Evolutionary conservation across 1,284 basidiomycete species (phyloP).

Genomic region (Ganoderma sp.): DNA sequence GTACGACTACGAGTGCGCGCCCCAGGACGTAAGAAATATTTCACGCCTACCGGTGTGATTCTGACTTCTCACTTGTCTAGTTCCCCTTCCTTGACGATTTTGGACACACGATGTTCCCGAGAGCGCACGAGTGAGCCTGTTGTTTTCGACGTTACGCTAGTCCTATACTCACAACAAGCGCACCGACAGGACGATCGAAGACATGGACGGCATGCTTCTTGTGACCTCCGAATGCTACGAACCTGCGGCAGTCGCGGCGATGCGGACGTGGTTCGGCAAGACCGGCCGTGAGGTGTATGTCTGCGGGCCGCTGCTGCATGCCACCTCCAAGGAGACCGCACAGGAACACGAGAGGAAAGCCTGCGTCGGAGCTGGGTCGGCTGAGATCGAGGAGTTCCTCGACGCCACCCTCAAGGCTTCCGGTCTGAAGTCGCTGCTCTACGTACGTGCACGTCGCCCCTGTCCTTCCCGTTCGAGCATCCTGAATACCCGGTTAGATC

Average conservation of each 20-base stretch:
- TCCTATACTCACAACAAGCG: background rate
- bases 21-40: slow-evolving; percentile 31
- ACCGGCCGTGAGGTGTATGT: slow-evolving; percentile 21
- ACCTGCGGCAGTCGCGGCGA: slow-evolving; percentile 26
- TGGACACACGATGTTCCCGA: slow-evolving; percentile 12
- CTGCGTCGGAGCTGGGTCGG: background rate
- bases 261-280: slow-evolving; percentile 23
- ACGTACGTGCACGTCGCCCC: slow-evolving; percentile 16
- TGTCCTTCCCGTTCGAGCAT: background rate
- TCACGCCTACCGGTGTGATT: slow-evolving; percentile 6
- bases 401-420: slow-evolving; percentile 19
- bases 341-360: slow-evolving; percentile 15
- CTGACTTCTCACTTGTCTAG: slow-evolving; percentile 3
- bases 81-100: background rate
- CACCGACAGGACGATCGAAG: slow-evolving; percentile 14
- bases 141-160: background rate
- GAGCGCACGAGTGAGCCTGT: slow-evolving; percentile 21
- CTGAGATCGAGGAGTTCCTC: slow-evolving; percentile 23
- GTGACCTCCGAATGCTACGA: slow-evolving; percentile 30
- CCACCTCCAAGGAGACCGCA: slow-evolving; percentile 3
- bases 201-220: slow-evolving; percentile 26
- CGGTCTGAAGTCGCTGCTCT: slow-evolving; percentile 27
- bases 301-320: slow-evolving; percentile 23
- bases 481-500: slow-evolving; percentile 16
- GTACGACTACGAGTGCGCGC: slow-evolving; percentile 35